Evolutionary conservation across 192 early-diverging fungal genomes (phyloP), one percentile per base, ranked within the genome.

Genomic region (Funneliformis geosporum): DNA sequence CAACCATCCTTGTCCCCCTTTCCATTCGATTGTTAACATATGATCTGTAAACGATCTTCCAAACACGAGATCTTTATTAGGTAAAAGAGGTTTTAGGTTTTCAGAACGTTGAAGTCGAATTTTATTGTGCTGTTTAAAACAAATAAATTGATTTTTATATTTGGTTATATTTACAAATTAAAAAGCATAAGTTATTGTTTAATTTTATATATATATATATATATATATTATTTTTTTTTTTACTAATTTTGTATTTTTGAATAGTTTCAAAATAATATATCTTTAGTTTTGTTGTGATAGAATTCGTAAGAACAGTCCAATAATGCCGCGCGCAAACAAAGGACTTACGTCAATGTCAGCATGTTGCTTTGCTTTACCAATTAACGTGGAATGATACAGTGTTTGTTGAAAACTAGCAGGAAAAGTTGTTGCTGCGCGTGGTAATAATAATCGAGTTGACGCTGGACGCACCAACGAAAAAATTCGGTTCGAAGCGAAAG

Each of bases 11-110:
- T 85, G 79, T 33, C 87, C 88, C 59, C 85, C 83, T 40, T 92
- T 87, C 96, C 95, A 98, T 84, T 95, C 90, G 73, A 94, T 86
- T 67, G 83, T 86, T 62, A 99, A 87, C 97, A 99, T 99, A 88
- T 99, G 96, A 87, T 99, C 97, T 14, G 96, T 90, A 73, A 98
- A 99, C 39, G 91, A 89, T 77, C 93, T 88, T 61, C 97, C 97
- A 85, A 99, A 99, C 38, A 92, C 86, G 61, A 99, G 86, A 33
- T 93, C 80, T 60, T 90, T 85, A 78, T 89, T 86, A 27, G 89
- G 84, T 69, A 89, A 81, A 23, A 91, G 83, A n/a, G 89, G 76
- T 82, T 93, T 93, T 47, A 84, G 75, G 62, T 76, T 75, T 70
- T 83, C 79, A 66, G 87, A 83, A 11, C 43, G 28, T 21, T 85